These are phyloP conservation scores for Emergomyces pasteurianus DNA, from an alignment of 2,329 filamentous ascomycete species.

Conservation along the genomic window DNA sequence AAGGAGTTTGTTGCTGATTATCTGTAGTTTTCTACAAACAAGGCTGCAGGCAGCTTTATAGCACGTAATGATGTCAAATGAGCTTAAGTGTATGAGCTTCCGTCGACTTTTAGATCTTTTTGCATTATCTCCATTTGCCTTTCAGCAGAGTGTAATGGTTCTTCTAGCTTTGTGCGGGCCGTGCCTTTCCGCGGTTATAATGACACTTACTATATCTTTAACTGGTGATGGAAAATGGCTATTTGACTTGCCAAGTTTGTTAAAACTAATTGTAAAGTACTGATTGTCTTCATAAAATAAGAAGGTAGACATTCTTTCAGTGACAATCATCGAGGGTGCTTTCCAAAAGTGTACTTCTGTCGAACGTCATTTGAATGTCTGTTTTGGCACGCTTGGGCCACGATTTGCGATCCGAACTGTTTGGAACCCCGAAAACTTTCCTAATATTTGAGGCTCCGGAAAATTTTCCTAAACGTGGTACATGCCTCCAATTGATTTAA, in stretches of 20 bases:
- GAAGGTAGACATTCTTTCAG: not conserved
- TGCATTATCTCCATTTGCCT: not conserved
- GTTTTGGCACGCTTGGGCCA: not conserved
- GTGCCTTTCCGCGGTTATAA: too few relatives aligned
- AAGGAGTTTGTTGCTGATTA: not conserved
- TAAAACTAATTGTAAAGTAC: too few relatives aligned
- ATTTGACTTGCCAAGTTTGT: not conserved
- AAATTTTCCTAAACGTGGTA: too few relatives aligned
- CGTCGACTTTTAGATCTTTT: not conserved
- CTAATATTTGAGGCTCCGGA: not conserved
- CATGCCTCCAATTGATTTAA: not conserved
- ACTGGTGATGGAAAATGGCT: not conserved
- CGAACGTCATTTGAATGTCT: not conserved
- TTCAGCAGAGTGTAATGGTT: not conserved
- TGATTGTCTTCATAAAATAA: not conserved
- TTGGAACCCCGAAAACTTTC: not conserved
- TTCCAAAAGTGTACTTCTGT: not conserved
- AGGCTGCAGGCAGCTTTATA: slow-evolving; percentile 1
- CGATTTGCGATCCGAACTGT: not conserved
- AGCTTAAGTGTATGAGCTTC: not conserved
- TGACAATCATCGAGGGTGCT: not conserved
- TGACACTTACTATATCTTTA: too few relatives aligned
- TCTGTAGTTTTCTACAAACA: not conserved
- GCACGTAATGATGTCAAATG: not conserved
- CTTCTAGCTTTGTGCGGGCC: not conserved